A percentile compares a stretch with the other conserved stretches of the same genome.
Conservation (phyloP, 2,329 filamentous ascomycete species). For the Trichoderma polysporum region DNA sequence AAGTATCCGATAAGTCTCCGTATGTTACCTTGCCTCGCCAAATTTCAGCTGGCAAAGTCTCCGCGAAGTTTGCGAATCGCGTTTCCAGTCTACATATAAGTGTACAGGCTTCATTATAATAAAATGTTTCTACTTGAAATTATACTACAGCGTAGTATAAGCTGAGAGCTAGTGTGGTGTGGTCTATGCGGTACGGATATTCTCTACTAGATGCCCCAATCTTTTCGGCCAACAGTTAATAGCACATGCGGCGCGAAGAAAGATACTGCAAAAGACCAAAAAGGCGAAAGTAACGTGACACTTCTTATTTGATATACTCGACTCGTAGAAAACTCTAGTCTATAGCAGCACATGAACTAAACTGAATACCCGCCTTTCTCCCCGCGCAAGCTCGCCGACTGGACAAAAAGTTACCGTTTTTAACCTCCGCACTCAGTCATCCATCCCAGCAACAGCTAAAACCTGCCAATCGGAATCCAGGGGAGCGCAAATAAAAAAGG, state of each 20-base stretch:
- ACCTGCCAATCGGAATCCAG: background rate
- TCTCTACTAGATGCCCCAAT: too few relatives aligned
- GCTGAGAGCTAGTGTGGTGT: too few relatives aligned
- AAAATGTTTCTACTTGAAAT: background rate
- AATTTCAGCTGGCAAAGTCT: background rate
- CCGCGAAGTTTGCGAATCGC: background rate
- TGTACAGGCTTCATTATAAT: too few relatives aligned
- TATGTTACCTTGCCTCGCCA: background rate
- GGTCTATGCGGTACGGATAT: too few relatives aligned
- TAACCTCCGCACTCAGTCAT: background rate
- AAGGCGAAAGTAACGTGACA: background rate
- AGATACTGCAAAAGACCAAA: background rate
- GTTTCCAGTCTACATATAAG: background rate
- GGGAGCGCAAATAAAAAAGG: background rate
- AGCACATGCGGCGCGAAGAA: too few relatives aligned
- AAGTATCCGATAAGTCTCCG: slow-evolving; percentile 34
- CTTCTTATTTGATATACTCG: background rate
- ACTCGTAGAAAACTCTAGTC: background rate
- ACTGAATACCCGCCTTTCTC: too few relatives aligned
- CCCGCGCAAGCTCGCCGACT: too few relatives aligned
- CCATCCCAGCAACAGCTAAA: background rate
- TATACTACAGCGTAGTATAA: background rate
- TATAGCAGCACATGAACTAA: too few relatives aligned
- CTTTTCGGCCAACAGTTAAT: too few relatives aligned
- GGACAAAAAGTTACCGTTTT: background rate